Percentiles rank a stretch among this genome's conserved stretches.
These are phyloP conservation scores for Aurinia saxatilis DNA, from an alignment of 345 rosid genomes.

Conservation along the genomic window DNA sequence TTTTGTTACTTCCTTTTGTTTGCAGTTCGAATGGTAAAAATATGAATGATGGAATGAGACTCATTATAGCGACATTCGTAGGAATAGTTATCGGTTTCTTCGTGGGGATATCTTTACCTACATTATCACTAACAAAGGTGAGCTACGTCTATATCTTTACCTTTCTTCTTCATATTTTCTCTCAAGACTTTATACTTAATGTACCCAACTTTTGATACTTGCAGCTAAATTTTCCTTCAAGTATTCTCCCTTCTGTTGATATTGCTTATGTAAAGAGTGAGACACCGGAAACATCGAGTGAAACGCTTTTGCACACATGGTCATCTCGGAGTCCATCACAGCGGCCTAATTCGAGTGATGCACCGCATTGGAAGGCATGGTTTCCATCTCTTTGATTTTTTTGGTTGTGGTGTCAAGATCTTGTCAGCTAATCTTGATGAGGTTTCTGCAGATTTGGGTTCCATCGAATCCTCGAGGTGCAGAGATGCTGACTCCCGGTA, in stretches of 20 bases:
- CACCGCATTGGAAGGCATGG: slow-evolving; percentile 36
- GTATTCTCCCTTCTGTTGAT: slow-evolving; percentile 55
- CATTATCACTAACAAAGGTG: slow-evolving; percentile 53
- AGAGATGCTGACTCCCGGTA: slow-evolving; percentile 79
- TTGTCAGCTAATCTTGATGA: slow-evolving; percentile 11
- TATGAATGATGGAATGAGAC: slow-evolving; percentile 63
- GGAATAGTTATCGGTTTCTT: slow-evolving; percentile 76
- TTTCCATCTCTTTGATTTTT: background rate
- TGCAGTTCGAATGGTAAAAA: slow-evolving; percentile 56
- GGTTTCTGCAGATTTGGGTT: slow-evolving; percentile 74
- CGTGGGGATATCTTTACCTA: slow-evolving; percentile 72
- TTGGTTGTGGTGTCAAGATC: background rate
- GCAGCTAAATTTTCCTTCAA: slow-evolving; percentile 62
- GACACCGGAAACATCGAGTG: slow-evolving; percentile 65
- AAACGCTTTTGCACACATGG: slow-evolving; percentile 61
- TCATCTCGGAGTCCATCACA: slow-evolving; percentile 45
- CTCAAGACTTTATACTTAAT: slow-evolving; percentile 4
- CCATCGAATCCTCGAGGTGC: slow-evolving; percentile 95
- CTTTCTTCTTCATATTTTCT: slow-evolving; percentile 9
- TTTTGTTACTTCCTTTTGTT: too few relatives aligned
- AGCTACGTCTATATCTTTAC: background rate
- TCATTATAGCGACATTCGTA: slow-evolving; percentile 50
- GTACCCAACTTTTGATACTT: background rate
- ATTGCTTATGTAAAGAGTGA: slow-evolving; percentile 59
- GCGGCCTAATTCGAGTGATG: slow-evolving; percentile 11